Evolutionary conservation across 768 basidiomycete genomes (phyloP), one percentile per base, ranked within the genome.

Genomic region (Nevesoporus exiguus): DNA sequence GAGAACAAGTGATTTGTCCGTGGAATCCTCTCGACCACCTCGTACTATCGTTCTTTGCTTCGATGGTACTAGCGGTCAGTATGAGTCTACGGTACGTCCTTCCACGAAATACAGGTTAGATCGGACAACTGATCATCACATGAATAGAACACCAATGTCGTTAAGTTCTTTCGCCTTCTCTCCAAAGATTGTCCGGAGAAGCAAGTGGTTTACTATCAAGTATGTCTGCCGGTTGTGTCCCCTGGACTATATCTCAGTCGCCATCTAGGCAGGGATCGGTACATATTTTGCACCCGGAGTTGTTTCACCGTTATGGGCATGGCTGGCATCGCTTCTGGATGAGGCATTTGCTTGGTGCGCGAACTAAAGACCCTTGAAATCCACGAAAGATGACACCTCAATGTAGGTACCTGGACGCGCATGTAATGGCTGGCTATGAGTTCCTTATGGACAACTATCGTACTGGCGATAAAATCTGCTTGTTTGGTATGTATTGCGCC

Each of bases 391-490:
- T 24, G n/a, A 40, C 25, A 15, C 44, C 7, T 11, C n/a, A 27
- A 2, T 25, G 36, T 43, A 87, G 86, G 82, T 90, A 85, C 61
- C 73, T 90, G 39, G 82, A 84, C 49, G 77, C 64, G 1, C 88
- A 90, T 69, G 84, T 90, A 22, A 80, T 83, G 70, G 84, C 80
- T 9, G 90, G 90, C 0, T 93, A 92, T 68, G 74, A 72, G 56
- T 92, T 85, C 67, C 71, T 92, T 49, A 90, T 92, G 90, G 77
- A 86, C 56, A 90, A 86, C 61, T 90, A 86, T 64, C 74, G 72
- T n/a, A 61, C 71, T 0, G 90, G 89, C 1, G 88, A 90, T 65
- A 88, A 78, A 66, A 80, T 91, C 30, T 89, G 84, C 62, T 68
- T 90, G 21, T 89, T 90, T 53, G 88, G 86, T 84, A 24, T 73